A percentile compares a stretch with the other conserved stretches of the same genome.
Evolutionary conservation across 495 filamentous ascomycete genomes (phyloP).

Genomic region (Cercophora newfieldiana): DNA sequence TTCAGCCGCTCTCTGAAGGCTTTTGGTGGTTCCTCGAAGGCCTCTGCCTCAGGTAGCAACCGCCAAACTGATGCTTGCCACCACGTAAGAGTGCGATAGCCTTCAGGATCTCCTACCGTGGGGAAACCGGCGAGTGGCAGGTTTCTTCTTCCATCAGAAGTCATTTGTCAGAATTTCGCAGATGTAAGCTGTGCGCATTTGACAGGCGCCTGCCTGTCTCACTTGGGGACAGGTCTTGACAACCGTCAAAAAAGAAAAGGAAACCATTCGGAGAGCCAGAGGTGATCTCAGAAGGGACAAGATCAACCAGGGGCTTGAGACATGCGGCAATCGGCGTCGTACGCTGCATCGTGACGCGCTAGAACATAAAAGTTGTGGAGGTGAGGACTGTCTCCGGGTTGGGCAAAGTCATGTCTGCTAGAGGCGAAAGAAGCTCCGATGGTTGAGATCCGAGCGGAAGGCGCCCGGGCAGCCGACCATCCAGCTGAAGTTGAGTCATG

Average conservation of each 20-base stretch:
- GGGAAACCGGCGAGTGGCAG: too few relatives aligned
- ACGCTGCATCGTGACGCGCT: neutral
- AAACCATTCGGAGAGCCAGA: neutral
- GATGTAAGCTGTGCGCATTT: neutral
- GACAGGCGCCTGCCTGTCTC: neutral
- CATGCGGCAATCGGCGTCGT: neutral
- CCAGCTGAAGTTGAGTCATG: neutral
- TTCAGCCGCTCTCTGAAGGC: too few relatives aligned
- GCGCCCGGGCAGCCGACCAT: neutral
- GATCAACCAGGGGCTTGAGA: constrained; percentile 2
- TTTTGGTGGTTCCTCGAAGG: too few relatives aligned
- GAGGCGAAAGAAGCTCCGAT: neutral
- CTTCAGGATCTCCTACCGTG: too few relatives aligned
- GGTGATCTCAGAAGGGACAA: neutral
- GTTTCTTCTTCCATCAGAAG: neutral
- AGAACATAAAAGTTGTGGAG: neutral
- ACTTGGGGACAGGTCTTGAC: neutral
- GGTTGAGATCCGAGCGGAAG: neutral
- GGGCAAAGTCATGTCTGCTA: neutral
- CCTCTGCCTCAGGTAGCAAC: too few relatives aligned
- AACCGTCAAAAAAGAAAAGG: neutral
- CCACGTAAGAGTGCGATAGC: too few relatives aligned
- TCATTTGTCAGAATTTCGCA: neutral
- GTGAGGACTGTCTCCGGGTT: neutral
- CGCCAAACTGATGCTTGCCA: too few relatives aligned